These are phyloP conservation scores for Areca catechu DNA, from an alignment of 176 grass and related monocot species.

Conservation along the genomic window DNA sequence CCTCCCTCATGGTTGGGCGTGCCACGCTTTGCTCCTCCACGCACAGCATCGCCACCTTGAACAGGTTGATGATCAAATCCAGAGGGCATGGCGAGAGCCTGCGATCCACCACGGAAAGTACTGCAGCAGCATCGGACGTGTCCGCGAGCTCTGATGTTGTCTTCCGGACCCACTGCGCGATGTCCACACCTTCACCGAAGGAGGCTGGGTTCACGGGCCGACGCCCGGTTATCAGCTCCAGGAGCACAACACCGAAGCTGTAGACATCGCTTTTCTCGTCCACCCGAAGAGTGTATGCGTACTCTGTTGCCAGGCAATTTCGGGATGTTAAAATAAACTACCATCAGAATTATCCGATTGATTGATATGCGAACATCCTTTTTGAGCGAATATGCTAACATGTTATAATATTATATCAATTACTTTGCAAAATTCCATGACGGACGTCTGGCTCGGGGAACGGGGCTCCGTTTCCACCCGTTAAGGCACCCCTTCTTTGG, in stretches of 20 bases:
- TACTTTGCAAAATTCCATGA: too few relatives aligned
- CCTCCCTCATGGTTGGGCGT: constrained; percentile 71
- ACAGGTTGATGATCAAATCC: constrained; percentile 41
- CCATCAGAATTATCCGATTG: too few relatives aligned
- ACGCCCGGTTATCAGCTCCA: constrained; percentile 63
- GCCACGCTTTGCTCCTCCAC: constrained; percentile 61
- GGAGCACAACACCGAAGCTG: constrained; percentile 61
- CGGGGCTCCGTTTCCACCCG: too few relatives aligned
- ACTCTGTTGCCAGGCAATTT: constrained; percentile 29
- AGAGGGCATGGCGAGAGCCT: constrained; percentile 34
- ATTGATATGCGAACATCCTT: too few relatives aligned
- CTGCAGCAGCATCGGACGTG: constrained; percentile 21
- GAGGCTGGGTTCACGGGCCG: constrained; percentile 36
- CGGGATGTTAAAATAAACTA: too few relatives aligned
- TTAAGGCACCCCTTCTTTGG: too few relatives aligned
- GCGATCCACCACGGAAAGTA: constrained; percentile 41
- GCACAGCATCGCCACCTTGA: constrained; percentile 62
- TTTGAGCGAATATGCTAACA: too few relatives aligned
- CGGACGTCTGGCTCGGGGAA: too few relatives aligned
- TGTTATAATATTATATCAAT: too few relatives aligned
- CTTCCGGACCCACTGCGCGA: constrained; percentile 78
- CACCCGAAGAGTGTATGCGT: constrained; percentile 66
- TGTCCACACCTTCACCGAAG: constrained; percentile 86
- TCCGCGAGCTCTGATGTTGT: constrained; percentile 35
- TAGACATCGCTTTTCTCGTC: constrained; percentile 76